Evolutionary conservation across 1,139 yeast species (phyloP).

Genomic region (Candida smagusa): DNA sequence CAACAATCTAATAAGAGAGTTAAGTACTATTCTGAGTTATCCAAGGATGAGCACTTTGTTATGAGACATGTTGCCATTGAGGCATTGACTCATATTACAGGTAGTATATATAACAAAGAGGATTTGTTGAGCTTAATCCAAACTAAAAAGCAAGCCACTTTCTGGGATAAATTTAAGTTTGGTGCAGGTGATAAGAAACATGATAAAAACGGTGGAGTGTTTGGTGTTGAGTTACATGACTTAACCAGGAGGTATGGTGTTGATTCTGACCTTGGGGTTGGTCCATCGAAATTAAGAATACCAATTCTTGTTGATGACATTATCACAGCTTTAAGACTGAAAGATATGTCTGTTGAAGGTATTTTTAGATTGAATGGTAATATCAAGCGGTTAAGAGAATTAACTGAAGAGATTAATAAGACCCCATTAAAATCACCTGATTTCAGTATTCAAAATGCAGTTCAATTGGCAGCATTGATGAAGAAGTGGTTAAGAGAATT

Average conservation of each 20-base stretch:
- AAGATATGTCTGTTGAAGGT: constrained; percentile 96
- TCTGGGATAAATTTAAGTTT: constrained; percentile 71
- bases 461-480: constrained; percentile 89
- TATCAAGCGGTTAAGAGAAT: constrained; percentile 73
- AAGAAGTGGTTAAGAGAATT: constrained; percentile 89
- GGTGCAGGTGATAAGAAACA: constrained; percentile 28
- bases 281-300: constrained; percentile 73
- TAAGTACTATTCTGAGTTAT: constrained; percentile 71
- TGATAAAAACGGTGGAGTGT: constrained; percentile 46
- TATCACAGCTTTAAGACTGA: constrained; percentile 77
- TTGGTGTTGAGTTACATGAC: constrained; percentile 74
- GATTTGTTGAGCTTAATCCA: constrained; percentile 57
- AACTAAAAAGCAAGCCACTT: constrained; percentile 52
- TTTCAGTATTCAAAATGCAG: constrained; percentile 75
- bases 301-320: constrained; percentile 89
- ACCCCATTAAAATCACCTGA: constrained; percentile 73
- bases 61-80: constrained; percentile 69
- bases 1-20: constrained; percentile 14
- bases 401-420: constrained; percentile 72
- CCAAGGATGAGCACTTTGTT: constrained; percentile 55
- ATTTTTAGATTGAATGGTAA: constrained; percentile 96
- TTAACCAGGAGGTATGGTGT: constrained; percentile 77
- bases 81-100: constrained; percentile 47
- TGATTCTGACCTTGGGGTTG: constrained; percentile 84
- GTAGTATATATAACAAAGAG: constrained; percentile 39